Base-by-base conservation (phyloP, 257 asterid species). In the Linderniella brevidens region DNA sequence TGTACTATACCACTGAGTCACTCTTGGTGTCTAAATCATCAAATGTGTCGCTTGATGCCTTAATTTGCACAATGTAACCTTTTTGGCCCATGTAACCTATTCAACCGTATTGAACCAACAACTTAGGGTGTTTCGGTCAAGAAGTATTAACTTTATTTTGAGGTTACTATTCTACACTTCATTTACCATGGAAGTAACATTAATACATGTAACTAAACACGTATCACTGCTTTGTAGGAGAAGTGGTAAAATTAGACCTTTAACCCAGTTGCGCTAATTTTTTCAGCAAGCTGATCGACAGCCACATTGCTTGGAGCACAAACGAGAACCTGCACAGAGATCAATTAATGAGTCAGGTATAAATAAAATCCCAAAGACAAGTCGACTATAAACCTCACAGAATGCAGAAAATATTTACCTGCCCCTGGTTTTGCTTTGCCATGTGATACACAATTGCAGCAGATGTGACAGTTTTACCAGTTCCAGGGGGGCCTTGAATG, bases 221-320 rank as follows among this genome's bases (percentile, higher is more conserved):
- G 6, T 25, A 25, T 2, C 32, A 25, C 32, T 25, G 32, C 6
- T 25, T 25, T 25, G 32, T 25, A 25, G 32, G 6, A 25, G 32
- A 25, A 25, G 32, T 25, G 32, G 32, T 2, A 25, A 19, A 16
- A 19, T 11, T 66, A 55, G 25, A 90, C 99, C 99, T 85, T 90
- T 61, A 90, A 65, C 32, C 99, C 96, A 44, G 99, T 85, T 36
- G 99, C 93, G 65, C 96, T 90, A 54, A 90, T 90, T 66, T 90
- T 90, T 63, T 90, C 99, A 64, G 96, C 99, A 53, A 85, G 87
- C 75, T 90, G 99, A 63, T 90, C 94, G 6, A 90, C 99, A 66
- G 95, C 99, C 60, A 90, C 94, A 55, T 85, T 90, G 79, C 96
- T 90, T 49, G 99, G 99, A 69, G 99, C 99, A 68, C 96, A 90